Conservation (phyloP, 441 rosid species). For the Euphorbia neoarborescens region DNA sequence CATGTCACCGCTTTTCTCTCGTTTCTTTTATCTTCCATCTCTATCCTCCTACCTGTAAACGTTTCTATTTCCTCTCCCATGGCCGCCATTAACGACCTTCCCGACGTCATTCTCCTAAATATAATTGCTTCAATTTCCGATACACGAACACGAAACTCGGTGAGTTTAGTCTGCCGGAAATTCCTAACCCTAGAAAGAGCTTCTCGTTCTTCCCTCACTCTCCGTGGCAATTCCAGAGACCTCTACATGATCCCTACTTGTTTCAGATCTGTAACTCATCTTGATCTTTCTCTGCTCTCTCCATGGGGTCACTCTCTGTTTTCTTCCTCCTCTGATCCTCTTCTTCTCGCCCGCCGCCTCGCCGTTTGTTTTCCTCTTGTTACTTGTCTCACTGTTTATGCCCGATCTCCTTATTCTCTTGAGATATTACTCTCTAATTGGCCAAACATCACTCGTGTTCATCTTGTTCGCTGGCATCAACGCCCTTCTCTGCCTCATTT, state of each 20-base stretch:
- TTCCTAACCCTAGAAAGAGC: slow-evolving; percentile 58
- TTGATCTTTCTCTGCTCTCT: slow-evolving; percentile 79
- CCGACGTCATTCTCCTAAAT: slow-evolving; percentile 57
- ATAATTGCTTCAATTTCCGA: slow-evolving; percentile 50
- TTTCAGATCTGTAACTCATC: slow-evolving; percentile 57
- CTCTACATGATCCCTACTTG: slow-evolving; percentile 47
- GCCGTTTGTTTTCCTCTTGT: slow-evolving; percentile 52
- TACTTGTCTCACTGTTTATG: slow-evolving; percentile 46
- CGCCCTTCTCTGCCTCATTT: slow-evolving; percentile 32
- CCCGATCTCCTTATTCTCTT: slow-evolving; percentile 49
- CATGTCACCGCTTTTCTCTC: no score
- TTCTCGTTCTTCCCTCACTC: slow-evolving; percentile 64
- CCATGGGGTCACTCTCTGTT: slow-evolving; percentile 78
- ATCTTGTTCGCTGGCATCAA: slow-evolving; percentile 82
- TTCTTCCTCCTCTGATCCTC: slow-evolving; percentile 34
- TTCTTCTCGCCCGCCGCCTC: slow-evolving; percentile 48
- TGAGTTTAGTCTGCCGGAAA: slow-evolving; percentile 60
- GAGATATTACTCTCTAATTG: slow-evolving; percentile 54
- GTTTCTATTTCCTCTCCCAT: no score
- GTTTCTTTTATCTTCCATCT: no score
- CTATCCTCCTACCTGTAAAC: no score
- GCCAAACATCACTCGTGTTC: slow-evolving; percentile 47
- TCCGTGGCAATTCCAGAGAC: slow-evolving; percentile 81
- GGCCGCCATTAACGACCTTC: slow-evolving; percentile 54
- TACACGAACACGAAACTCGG: slow-evolving; percentile 61